phyloP scores from a whole-genome alignment of 805 yeast species.

The Kluyveromyces dobzhanskii region DNA sequence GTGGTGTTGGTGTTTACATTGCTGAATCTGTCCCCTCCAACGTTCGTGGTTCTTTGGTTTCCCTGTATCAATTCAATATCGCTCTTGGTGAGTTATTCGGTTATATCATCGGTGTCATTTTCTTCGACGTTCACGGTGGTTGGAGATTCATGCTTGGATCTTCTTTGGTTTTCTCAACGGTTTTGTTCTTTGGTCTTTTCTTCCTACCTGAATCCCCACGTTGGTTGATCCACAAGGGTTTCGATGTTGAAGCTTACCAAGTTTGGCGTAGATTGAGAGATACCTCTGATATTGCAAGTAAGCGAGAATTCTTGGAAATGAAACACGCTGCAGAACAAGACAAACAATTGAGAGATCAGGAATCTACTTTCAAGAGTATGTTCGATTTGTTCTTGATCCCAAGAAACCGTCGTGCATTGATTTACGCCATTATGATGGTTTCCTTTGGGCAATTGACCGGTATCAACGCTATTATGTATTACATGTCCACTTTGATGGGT shows the following conservation, averaged over 20 bases:
- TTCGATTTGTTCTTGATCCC: constrained; percentile 46
- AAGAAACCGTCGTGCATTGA: constrained; percentile 53
- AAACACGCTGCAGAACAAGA: constrained; percentile 44
- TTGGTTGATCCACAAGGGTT: constrained; percentile 44
- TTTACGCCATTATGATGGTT: constrained; percentile 51
- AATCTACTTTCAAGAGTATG: constrained; percentile 34
- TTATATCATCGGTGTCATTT: constrained; percentile 54
- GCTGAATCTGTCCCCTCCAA: constrained; percentile 52
- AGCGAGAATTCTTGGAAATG: constrained; percentile 51
- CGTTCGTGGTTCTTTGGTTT: constrained; percentile 53
- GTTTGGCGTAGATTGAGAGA: constrained; percentile 53
- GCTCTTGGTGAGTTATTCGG: constrained; percentile 63
- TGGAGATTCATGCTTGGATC: constrained; percentile 65
- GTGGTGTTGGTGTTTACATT: constrained; percentile 53
- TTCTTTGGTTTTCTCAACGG: constrained; percentile 48
- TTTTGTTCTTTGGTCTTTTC: constrained; percentile 42
- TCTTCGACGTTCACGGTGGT: constrained; percentile 45
- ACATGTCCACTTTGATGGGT: constrained; percentile 49
- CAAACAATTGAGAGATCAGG: constrained; percentile 31
- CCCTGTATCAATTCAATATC: constrained; percentile 54
- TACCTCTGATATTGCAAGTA: constrained; percentile 33
- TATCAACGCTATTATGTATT: constrained; percentile 58
- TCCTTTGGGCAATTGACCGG: constrained; percentile 60
- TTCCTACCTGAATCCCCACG: constrained; percentile 58
- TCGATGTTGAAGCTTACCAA: constrained; percentile 43